Base-by-base conservation (phyloP, 306 rosid species). In the Malus fusca region DNA sequence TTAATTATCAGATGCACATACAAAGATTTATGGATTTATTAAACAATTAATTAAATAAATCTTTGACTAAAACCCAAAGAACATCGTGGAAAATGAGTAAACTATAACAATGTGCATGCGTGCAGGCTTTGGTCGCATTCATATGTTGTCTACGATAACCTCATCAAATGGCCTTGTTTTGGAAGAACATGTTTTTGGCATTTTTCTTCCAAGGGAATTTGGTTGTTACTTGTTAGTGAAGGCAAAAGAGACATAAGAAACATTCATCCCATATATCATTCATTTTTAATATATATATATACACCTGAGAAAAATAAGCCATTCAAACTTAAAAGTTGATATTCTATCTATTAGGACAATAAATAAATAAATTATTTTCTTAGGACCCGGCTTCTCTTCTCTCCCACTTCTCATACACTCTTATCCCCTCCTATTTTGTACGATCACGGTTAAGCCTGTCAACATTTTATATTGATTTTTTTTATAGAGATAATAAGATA, bases 171-270 rank as follows among this genome's bases (percentile, higher is more conserved):
- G 70, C 37, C 59, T 68, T 26, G 62, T 35, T 42, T 74, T 60
- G 79, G 79, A 58, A 66, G 19, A 66, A 58, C 61, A 22, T 58
- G 81, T 19, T 28, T 33, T 55, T 64, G 43, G 74, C 59, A 51
- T 26, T 55, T 71, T 72, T 30, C 40, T 72, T 35, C 53, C 15
- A 23, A 31, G 52, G 40, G 63, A 76, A 58, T 31, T 69, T 66
- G 21, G 65, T 58, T 26, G 65, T 44, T 52, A 33, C 9, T 76
- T 19, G 65, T 44, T 52, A 33, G 9, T 76, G 25, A 59, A 18
- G 68, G 42, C 68, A 58, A 59, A 59, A 23, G 26, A 73, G 77
- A 73, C 68, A 31, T 17, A 12, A 56, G 15, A 23, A 22, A 37
- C 53, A 72, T 23, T 58, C 76, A 23, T 28, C 55, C 5, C 26